phyloP scores from a whole-genome alignment of 306 rosid genomes.

The Quercus aquifolioides region DNA sequence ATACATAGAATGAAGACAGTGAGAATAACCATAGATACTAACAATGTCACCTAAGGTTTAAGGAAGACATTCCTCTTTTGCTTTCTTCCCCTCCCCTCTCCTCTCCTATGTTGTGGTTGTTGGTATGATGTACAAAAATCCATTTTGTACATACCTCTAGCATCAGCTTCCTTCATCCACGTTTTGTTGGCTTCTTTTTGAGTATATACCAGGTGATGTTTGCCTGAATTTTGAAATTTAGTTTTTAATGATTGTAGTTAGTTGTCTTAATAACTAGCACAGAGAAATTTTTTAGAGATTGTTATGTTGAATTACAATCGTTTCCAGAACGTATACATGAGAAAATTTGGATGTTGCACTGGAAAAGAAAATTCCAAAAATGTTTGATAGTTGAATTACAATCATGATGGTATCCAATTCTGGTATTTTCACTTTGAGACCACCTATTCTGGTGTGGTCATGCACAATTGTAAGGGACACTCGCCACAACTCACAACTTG shows the following conservation, averaged over 20 bases:
- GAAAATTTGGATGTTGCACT: not conserved
- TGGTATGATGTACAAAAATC: not conserved
- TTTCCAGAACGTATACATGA: not conserved
- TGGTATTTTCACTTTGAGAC: not conserved
- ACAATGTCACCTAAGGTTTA: not conserved
- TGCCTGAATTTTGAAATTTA: not conserved
- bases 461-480: no score
- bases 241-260: not conserved
- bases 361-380: not conserved
- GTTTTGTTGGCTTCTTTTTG: not conserved
- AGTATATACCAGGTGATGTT: not conserved
- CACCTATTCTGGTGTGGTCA: no score
- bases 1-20: not conserved
- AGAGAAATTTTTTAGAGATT: not conserved
- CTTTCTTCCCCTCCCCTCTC: not conserved
- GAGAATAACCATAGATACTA: conserved; percentile 1
- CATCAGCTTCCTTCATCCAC: not conserved
- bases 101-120: not conserved
- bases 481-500: no score
- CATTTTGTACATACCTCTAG: not conserved
- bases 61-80: not conserved
- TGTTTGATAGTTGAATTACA: not conserved
- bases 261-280: not conserved
- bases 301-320: no score
- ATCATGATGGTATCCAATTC: not conserved